These are phyloP conservation scores for Helotiales sp. DNA, from an alignment of 2,329 filamentous ascomycete genomes.

Conservation along the genomic window DNA sequence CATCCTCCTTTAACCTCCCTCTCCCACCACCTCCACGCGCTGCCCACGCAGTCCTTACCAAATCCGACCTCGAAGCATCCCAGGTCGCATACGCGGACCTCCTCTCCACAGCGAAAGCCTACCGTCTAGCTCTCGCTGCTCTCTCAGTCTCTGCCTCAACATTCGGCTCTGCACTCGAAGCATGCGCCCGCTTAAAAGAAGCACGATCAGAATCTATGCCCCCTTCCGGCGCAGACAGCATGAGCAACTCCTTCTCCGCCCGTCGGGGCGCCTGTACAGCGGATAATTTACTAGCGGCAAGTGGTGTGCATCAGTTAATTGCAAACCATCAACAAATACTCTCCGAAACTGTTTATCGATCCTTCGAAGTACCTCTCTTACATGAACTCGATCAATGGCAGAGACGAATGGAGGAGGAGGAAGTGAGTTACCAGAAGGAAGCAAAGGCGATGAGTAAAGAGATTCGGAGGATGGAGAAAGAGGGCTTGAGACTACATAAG, in stretches of 20 bases:
- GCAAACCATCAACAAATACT: conserved; percentile 72
- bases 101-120: conserved; percentile 60
- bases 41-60: conserved; percentile 60
- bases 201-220: conserved; percentile 59
- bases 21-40: conserved; percentile 59
- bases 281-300: conserved; percentile 60
- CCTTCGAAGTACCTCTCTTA: conserved; percentile 68
- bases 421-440: conserved; percentile 57
- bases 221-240: conserved; percentile 28
- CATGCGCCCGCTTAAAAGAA: conserved; percentile 68
- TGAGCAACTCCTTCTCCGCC: conserved; percentile 46
- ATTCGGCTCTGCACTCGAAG: conserved; percentile 65
- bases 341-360: conserved; percentile 66
- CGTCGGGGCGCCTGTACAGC: conserved; percentile 58
- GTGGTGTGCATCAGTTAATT: conserved; percentile 65
- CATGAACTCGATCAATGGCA: conserved; percentile 69
- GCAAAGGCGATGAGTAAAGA: conserved; percentile 57
- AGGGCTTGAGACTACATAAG: conserved; percentile 60
- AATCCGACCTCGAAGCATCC: conserved; percentile 62
- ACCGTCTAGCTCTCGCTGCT: conserved; percentile 60
- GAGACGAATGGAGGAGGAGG: conserved; percentile 63
- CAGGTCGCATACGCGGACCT: conserved; percentile 64
- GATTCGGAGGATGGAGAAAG: conserved; percentile 64
- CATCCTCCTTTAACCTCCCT: conserved; percentile 57
- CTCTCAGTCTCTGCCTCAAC: conserved; percentile 61